phyloP scores from a whole-genome alignment of 164 flowering plant genomes.

The Brasenia schreberi region DNA sequence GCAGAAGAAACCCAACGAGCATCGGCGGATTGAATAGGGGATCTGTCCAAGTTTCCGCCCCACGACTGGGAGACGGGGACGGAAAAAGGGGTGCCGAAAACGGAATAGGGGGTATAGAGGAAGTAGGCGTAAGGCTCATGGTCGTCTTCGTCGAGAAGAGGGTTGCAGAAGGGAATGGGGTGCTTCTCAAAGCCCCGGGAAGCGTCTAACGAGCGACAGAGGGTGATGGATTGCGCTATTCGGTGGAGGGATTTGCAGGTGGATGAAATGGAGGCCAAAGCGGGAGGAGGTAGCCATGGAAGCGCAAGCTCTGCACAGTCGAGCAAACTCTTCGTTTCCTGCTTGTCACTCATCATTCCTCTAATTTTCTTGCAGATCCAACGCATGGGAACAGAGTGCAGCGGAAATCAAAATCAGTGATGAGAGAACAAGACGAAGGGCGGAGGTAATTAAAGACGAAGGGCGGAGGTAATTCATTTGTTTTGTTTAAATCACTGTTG shows the following conservation, averaged over 20 bases:
- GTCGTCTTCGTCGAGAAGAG: conserved; percentile 13
- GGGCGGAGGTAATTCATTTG: no score
- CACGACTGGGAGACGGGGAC: conserved; percentile 30
- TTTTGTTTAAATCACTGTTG: no score
- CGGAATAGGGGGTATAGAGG: conserved; percentile 47
- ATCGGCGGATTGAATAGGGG: neutral
- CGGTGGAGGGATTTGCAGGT: conserved; percentile 47
- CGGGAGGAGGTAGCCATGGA: conserved; percentile 46
- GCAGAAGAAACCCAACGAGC: neutral
- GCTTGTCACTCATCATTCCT: neutral
- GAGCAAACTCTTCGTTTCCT: conserved; percentile 6
- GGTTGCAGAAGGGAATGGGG: conserved; percentile 58
- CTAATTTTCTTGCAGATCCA: neutral
- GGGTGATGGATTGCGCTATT: conserved; percentile 33
- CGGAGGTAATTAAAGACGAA: no score
- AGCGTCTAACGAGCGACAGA: conserved; percentile 49
- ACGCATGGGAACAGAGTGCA: no score
- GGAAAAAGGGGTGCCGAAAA: conserved; percentile 12
- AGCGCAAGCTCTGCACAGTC: conserved; percentile 39
- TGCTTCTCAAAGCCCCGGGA: conserved; percentile 44
- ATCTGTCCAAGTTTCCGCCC: conserved; percentile 23
- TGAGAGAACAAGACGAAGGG: no score
- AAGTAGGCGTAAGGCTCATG: conserved; percentile 52
- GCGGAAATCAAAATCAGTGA: no score
- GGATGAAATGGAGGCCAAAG: conserved; percentile 41